Base-by-base conservation (phyloP, 352 stramenopile species). In the Elongisporangium undulatum region DNA sequence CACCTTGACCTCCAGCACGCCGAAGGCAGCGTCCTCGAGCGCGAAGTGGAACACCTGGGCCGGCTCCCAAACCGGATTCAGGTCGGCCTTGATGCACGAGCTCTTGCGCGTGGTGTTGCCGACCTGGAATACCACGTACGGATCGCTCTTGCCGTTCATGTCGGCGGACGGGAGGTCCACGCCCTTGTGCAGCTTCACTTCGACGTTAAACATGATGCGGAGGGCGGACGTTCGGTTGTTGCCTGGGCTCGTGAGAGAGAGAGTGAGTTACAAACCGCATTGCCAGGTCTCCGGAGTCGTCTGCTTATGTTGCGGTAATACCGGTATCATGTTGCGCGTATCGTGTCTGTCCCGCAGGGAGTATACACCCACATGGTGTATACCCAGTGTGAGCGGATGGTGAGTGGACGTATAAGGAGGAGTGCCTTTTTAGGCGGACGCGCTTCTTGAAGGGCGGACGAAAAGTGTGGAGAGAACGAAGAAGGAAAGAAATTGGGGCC, bases 71-170 rank as follows among this genome's bases (percentile, higher is more conserved):
- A 81, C 73, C 8, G 85, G 82, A 49, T 89, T 87, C 17, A 94
- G 59, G 45, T 81, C 77, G 49, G 70, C 73, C 13, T 63, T 53
- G 48, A 89, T 73, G 45, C 76, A 69, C 48, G 82, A 87, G 69
- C 78, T 90, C 68, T 87, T 89, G 62, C 85, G 84, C 59, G 70
- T 87, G 41, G 71, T 74, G 49, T 71, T 73, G 57, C 77, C 75
- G 26, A 92, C 60, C 51, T 87, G 85, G 64, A 94, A 89, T 22
- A 83, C 69, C 45, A 92, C 72, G 64, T 94, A 92, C 58, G 85
- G 85, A 64, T 94, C 85, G 59, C 79, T 91, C 73, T 94, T 94
- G 69, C 85, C 83, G 63, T 87, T 89, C 39, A 84, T 86, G 76
- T 94, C 85, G 63, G 81, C 82, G 13, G 79, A 69, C 12, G 85